Conservation (phyloP, 345 rosid genomes). For the Eucalyptus viminalis region DNA sequence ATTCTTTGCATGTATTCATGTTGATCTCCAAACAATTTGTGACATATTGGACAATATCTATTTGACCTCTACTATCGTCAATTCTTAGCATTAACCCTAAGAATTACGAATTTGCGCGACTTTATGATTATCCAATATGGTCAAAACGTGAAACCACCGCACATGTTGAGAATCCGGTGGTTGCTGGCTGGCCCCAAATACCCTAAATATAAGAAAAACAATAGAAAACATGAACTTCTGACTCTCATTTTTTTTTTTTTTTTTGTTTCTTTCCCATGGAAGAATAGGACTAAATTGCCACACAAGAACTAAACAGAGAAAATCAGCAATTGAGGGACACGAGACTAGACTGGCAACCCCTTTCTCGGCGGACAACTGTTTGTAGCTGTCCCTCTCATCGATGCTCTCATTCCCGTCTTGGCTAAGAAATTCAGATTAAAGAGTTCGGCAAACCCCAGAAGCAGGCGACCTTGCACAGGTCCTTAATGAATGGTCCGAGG, state of each 20-base stretch:
- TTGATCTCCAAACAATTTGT: not conserved
- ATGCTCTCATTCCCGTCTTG: not conserved
- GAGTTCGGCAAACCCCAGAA: not conserved
- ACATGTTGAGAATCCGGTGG: not conserved
- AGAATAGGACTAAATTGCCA: not conserved
- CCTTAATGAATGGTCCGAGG: not conserved
- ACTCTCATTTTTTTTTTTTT: not conserved
- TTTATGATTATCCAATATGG: not conserved
- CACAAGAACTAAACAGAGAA: not conserved
- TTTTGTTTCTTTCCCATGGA: not conserved
- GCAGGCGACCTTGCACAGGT: not conserved
- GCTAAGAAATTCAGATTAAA: not conserved
- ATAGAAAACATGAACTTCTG: not conserved
- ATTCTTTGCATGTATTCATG: not conserved
- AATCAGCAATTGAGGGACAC: not conserved
- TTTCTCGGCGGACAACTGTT: not conserved
- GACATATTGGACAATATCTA: not conserved
- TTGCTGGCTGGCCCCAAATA: not conserved
- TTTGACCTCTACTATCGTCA: not conserved
- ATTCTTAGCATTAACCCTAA: not conserved
- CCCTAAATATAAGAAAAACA: not conserved
- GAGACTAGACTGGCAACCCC: not conserved
- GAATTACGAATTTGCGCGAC: not conserved
- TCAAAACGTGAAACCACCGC: not conserved
- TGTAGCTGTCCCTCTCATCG: not conserved